Base-by-base conservation (phyloP, 306 rosid species). In the Canavalia gladiata region DNA sequence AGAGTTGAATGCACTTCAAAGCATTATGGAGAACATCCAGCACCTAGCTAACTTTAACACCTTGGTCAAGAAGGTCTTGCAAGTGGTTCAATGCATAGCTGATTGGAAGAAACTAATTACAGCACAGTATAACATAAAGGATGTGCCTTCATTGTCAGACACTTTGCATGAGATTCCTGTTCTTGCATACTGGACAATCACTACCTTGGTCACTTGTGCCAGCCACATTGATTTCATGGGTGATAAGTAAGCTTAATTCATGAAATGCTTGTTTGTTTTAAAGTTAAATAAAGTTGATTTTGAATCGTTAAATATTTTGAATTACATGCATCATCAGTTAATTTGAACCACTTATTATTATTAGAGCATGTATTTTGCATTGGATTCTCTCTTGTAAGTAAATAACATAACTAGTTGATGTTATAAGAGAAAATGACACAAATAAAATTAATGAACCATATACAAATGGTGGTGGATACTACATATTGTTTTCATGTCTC, bases 71-170 rank as follows among this genome's bases (percentile, higher is more conserved):
- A 77, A 60, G 34, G 68, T 72, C 1, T 7, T 86, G 76, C 85
- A 81, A 10, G 84, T 88, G 56, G 86, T 90, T 5, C 76, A 74
- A 64, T 81, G 89, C 74, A 70, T 92, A 55, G 66, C 80, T 60
- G 77, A 87, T 81, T 70, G 88, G 75, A 80, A 84, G 72, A 81
- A 76, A 68, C 81, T 87, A n/a, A 59, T 45, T 2, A 41, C 39
- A 11, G 75, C 33, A 52, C 69, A 79, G 29, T 42, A 70, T 55
- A 50, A 55, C 6, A 7, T 41, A 0, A 55, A 83, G 45, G 78
- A 80, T 29, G 79, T 83, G 34, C 79, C 86, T n/a, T 57, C 74
- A 43, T 70, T 83, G 79, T 30, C 57, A 0, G 75, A 83, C 28
- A 74, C 86, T 66, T 41, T 62, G 79, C 86, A 63, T 18, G 75